phyloP scores from a whole-genome alignment of 306 rosid species.

The Nissolia schottii region DNA sequence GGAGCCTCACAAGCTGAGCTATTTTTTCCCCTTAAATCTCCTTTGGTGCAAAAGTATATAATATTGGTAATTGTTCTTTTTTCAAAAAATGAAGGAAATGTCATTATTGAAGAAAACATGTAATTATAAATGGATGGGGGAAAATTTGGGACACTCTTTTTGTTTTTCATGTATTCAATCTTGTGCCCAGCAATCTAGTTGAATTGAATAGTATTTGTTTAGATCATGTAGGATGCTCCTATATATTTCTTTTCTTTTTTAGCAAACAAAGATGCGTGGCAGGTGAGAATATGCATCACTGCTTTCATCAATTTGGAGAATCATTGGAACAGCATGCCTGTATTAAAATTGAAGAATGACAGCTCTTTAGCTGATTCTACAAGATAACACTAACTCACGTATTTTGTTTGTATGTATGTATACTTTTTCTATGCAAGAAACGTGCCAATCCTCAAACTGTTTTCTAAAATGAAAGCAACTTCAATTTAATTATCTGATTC shows the following conservation, averaged over 20 bases:
- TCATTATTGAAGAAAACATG: not conserved
- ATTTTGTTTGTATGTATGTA: too few species aligned
- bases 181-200: not conserved
- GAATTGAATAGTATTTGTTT: slow-evolving; percentile 25
- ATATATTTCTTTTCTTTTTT: slow-evolving; percentile 26
- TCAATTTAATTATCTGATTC: slow-evolving; percentile 15
- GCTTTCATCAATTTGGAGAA: slow-evolving; percentile 17
- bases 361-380: slow-evolving; percentile 30
- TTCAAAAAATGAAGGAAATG: not conserved
- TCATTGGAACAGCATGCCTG: not conserved
- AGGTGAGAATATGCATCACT: slow-evolving; percentile 15
- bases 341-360: slow-evolving; percentile 33
- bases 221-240: slow-evolving; percentile 10
- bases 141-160: not conserved
- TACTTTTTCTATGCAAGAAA: slow-evolving; percentile 6
- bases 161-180: not conserved
- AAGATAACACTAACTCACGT: slow-evolving; percentile 32
- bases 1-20: too few species aligned
- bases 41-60: too few species aligned
- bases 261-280: slow-evolving; percentile 11
- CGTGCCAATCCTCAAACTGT: slow-evolving; percentile 3
- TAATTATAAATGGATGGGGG: not conserved
- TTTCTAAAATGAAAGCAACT: slow-evolving; percentile 6
- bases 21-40: too few species aligned
- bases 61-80: not conserved